These are phyloP conservation scores for Aquilaria agallochum DNA, from an alignment of 441 rosid species.

Conservation along the genomic window DNA sequence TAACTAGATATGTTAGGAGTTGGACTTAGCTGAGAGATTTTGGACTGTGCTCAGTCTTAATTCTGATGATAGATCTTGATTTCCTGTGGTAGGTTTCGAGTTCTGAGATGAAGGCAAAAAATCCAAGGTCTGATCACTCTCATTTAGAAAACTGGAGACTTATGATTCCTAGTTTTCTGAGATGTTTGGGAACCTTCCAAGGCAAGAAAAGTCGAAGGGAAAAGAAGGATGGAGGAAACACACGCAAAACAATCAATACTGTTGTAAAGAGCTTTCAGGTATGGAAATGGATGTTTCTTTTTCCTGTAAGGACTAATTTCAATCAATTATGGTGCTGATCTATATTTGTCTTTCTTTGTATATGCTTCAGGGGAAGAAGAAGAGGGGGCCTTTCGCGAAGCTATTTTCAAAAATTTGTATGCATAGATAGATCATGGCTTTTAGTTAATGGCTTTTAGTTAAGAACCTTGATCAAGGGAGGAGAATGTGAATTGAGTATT, in stretches of 20 bases:
- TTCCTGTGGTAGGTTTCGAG: slow-evolving; percentile 18
- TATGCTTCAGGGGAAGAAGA: slow-evolving; percentile 24
- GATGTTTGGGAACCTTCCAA: slow-evolving; percentile 16
- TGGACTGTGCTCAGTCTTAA: neutral
- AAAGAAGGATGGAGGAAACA: slow-evolving; percentile 14
- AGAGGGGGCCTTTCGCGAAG: slow-evolving; percentile 21
- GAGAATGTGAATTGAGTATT: no score
- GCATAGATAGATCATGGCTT: slow-evolving; percentile 4
- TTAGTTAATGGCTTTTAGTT: no score
- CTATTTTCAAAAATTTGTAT: slow-evolving; percentile 15
- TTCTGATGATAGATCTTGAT: slow-evolving; percentile 3
- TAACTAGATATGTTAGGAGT: neutral
- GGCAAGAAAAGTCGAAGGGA: slow-evolving; percentile 19
- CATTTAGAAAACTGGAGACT: slow-evolving; percentile 21
- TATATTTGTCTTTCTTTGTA: neutral
- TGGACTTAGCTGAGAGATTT: neutral
- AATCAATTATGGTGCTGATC: neutral
- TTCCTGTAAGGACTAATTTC: neutral
- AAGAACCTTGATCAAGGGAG: no score
- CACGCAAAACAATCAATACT: slow-evolving; percentile 17
- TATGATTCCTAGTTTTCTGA: slow-evolving; percentile 21
- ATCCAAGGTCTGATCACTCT: slow-evolving; percentile 13
- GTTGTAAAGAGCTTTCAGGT: slow-evolving; percentile 26
- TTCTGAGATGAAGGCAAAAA: slow-evolving; percentile 14
- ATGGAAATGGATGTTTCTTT: neutral